Evolutionary conservation across 2,329 filamentous ascomycete genomes (phyloP).

Genomic region (Cryphonectria naterciae): DNA sequence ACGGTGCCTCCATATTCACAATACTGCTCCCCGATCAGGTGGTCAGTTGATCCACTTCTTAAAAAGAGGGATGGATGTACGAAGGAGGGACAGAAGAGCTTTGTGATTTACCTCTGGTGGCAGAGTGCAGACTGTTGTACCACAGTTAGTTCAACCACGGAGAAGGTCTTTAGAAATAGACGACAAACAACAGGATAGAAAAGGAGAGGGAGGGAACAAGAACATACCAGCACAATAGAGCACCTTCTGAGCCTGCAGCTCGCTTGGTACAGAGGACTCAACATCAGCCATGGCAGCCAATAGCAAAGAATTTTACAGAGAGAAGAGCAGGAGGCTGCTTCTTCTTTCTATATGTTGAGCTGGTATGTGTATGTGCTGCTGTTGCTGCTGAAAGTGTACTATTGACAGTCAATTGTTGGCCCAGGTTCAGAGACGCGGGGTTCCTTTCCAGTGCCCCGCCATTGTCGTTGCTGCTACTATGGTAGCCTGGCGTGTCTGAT

Average conservation of each 20-base stretch:
- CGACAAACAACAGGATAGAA: slow-evolving; percentile 1
- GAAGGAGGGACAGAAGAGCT: background rate
- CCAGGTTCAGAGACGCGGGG: slow-evolving; percentile 12
- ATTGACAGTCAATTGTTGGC: slow-evolving; percentile 7
- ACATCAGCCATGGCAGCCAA: slow-evolving; percentile 55
- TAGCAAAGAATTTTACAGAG: background rate
- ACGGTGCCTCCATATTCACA: slow-evolving; percentile 97
- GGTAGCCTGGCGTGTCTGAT: background rate
- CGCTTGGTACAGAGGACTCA: slow-evolving; percentile 49
- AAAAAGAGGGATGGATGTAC: background rate
- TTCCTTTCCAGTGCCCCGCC: slow-evolving; percentile 15
- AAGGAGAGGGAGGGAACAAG: slow-evolving; percentile 6
- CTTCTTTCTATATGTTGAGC: background rate
- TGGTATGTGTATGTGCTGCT: background rate
- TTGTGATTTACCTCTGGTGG: slow-evolving; percentile 61
- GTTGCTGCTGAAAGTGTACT: background rate
- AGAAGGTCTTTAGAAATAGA: background rate
- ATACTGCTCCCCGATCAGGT: slow-evolving; percentile 65
- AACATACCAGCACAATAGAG: slow-evolving; percentile 64
- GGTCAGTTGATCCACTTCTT: slow-evolving; percentile 1
- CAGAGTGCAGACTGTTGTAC: slow-evolving; percentile 63
- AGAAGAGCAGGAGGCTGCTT: background rate
- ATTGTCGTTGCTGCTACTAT: background rate
- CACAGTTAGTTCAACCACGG: slow-evolving; percentile 24
- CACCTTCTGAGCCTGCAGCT: slow-evolving; percentile 57